A percentile compares a stretch with the other conserved stretches of the same genome.
Conservation (phyloP, 345 rosid species). For the Lumnitzera racemosa region DNA sequence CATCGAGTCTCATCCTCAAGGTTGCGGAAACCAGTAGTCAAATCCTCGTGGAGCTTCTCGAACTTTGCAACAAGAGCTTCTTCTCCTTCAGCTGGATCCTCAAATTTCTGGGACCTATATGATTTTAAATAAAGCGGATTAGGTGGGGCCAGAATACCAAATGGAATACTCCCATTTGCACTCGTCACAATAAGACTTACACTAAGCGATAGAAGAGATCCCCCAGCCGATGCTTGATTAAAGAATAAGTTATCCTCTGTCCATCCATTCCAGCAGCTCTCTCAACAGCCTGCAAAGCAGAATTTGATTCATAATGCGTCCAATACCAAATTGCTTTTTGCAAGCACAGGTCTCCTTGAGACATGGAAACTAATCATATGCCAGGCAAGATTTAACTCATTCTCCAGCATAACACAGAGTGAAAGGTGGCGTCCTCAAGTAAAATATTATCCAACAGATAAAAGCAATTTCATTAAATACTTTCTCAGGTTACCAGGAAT, state of each 20-base stretch:
- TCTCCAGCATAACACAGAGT: too few species aligned
- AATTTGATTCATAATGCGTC: background rate
- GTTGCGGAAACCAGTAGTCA: constrained; percentile 89
- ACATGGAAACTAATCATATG: too few species aligned
- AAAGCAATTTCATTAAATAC: background rate
- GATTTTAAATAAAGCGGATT: background rate
- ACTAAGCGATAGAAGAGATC: constrained; percentile 94
- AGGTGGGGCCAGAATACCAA: constrained; percentile 2
- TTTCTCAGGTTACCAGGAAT: too few species aligned
- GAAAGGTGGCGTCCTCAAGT: too few species aligned
- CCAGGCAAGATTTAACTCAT: too few species aligned
- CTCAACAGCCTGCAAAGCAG: constrained; percentile 72
- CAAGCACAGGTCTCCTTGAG: too few species aligned
- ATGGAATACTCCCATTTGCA: background rate
- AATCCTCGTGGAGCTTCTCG: constrained; percentile 77
- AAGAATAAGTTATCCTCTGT: constrained; percentile 86
- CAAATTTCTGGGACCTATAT: constrained; percentile 90
- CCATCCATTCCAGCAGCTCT: constrained; percentile 99
- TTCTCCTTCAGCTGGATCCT: constrained; percentile 99
- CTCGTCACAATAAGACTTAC: constrained; percentile 30
- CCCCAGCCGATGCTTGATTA: constrained; percentile 94
- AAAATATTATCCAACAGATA: too few species aligned
- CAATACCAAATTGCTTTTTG: background rate
- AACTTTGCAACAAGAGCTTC: constrained; percentile 75
- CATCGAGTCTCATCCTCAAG: constrained; percentile 94